phyloP scores from a whole-genome alignment of 2,329 filamentous ascomycete species.

The Monilinia vaccinii-corymbosi region DNA sequence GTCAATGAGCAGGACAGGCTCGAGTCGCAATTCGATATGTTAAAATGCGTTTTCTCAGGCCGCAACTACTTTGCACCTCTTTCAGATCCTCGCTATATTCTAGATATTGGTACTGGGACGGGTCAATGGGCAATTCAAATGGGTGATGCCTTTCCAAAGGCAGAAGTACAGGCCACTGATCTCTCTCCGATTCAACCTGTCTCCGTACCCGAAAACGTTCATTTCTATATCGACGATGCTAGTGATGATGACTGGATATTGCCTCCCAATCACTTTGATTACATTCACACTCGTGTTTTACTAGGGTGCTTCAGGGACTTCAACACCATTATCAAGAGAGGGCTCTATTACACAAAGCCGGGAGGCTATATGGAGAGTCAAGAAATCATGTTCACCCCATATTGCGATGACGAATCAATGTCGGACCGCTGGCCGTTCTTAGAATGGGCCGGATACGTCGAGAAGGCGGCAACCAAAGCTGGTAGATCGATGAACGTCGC shows the following conservation, averaged over 20 bases:
- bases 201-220: conserved; percentile 61
- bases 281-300: conserved; percentile 43
- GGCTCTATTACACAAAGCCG: conserved; percentile 31
- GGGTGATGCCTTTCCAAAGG: conserved; percentile 50
- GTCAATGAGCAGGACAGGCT: conserved; percentile 40
- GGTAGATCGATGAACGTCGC: conserved; percentile 21
- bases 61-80: conserved; percentile 37
- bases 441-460: conserved; percentile 18
- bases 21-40: conserved; percentile 40
- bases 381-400: conserved; percentile 34
- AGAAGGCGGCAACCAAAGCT: conserved; percentile 19
- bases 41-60: conserved; percentile 30
- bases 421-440: conserved; percentile 19
- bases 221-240: conserved; percentile 50
- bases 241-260: conserved; percentile 36
- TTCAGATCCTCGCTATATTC: conserved; percentile 26
- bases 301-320: conserved; percentile 29
- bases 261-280: conserved; percentile 43
- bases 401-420: conserved; percentile 36
- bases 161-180: conserved; percentile 53
- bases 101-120: conserved; percentile 40
- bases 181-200: conserved; percentile 59
- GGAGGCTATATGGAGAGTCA: conserved; percentile 32
- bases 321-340: conserved; percentile 44
- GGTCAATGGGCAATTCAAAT: conserved; percentile 54